Base-by-base conservation (phyloP, 106 monocot species). In the Dendrobium officinale region DNA sequence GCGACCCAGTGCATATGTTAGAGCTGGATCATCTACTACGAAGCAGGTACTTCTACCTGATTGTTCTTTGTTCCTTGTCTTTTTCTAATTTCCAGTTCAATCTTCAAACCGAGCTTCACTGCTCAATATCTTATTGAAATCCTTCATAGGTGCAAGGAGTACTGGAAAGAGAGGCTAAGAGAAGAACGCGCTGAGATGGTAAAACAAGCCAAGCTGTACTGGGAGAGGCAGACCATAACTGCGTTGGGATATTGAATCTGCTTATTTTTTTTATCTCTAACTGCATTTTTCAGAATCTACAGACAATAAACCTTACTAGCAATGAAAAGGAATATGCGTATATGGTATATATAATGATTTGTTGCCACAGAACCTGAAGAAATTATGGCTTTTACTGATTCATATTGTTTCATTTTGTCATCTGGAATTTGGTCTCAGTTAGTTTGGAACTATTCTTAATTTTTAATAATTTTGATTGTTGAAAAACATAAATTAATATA, bases 141-240 rank as follows among this genome's bases (percentile, higher is more conserved):
- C 1, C 17, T 13, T 20, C 37, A 13, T 58, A 93, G 93, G 72
- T 81, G 87, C 80, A 88, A 84, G 16, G 87, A 84, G 4, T 87
- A 93, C 83, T 93, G 89, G 88, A 91, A 87, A 74, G 87, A 89
- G 55, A 93, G 93, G 84, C 81, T 87, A 54, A 80, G 79, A 2
- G 83, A 40, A 6, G 93, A 93, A 74, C 88, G 91, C 18, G 42
- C 77, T 11, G 78, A 87, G 82, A 89, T 93, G 84, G 81, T 93
- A 81, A 91, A 91, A 84, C 91, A 93, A 84, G 72, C 84, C 17
- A 93, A 86, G 81, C 81, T 84, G 54, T 89, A 91, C 19, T 93
- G 88, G 90, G 83, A 89, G 55, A 77, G 73, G 41, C 93, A 93
- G 78, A 81, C 86, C 13, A 82, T 87, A 17, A 49, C 78, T 10